Conservation (phyloP, 306 rosid species). For the Vigna reflexopilosa region DNA sequence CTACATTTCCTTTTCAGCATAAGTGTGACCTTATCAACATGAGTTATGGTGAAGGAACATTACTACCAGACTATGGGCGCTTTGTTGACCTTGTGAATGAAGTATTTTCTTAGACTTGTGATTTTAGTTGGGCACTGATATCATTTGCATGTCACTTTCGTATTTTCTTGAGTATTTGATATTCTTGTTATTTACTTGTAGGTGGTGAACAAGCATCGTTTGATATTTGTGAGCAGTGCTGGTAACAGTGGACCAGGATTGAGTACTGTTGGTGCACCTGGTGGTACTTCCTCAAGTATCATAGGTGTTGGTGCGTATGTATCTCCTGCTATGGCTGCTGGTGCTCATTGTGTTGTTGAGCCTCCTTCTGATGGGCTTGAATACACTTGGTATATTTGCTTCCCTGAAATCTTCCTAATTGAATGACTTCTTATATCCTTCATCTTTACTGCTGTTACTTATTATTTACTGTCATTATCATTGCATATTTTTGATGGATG, state of each 20-base stretch:
- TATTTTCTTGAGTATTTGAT: slow-evolving; percentile 43
- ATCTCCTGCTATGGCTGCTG: slow-evolving; percentile 99
- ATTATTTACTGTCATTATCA: slow-evolving; percentile 30
- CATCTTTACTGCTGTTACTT: slow-evolving; percentile 23
- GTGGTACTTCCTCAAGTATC: slow-evolving; percentile 93
- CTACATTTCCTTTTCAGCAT: slow-evolving; percentile 69
- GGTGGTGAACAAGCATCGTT: slow-evolving; percentile 88
- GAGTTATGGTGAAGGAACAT: slow-evolving; percentile 95
- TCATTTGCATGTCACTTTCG: slow-evolving; percentile 34
- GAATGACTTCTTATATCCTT: slow-evolving; percentile 24
- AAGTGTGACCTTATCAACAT: slow-evolving; percentile 95
- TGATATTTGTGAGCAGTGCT: slow-evolving; percentile 96
- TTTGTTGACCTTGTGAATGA: slow-evolving; percentile 94
- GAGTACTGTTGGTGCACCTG: slow-evolving; percentile 99
- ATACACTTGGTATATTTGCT: slow-evolving; percentile 85
- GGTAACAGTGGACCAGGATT: slow-evolving; percentile 98
- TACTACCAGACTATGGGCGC: slow-evolving; percentile 97
- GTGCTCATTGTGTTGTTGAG: slow-evolving; percentile 95
- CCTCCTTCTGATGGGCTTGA: slow-evolving; percentile 94
- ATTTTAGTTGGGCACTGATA: slow-evolving; percentile 34
- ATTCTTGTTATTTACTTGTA: slow-evolving; percentile 48
- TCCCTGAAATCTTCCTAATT: slow-evolving; percentile 21
- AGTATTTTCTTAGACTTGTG: slow-evolving; percentile 54
- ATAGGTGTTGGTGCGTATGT: slow-evolving; percentile 97
- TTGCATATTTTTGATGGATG: slow-evolving; percentile 41